Evolutionary conservation across 495 filamentous ascomycete species (phyloP).

Genomic region (Penicillium bovifimosum): DNA sequence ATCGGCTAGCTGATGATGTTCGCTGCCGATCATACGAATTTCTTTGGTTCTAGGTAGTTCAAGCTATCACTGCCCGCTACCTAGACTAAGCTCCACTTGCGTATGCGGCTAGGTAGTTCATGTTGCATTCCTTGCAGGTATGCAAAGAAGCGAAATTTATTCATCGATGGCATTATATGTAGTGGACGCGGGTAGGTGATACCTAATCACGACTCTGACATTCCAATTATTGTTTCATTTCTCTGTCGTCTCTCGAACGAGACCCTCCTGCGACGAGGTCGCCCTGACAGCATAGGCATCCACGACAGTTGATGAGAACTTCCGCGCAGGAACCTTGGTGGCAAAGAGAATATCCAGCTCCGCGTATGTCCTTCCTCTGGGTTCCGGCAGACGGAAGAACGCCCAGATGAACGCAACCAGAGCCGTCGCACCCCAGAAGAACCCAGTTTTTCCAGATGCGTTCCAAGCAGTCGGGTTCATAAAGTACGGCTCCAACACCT

Average conservation of each 20-base stretch:
- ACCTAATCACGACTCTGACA: not conserved
- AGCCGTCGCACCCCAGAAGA: slow-evolving; percentile 64
- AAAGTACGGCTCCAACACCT: slow-evolving; percentile 62
- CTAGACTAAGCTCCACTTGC: too few species aligned
- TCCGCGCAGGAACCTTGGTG: slow-evolving; percentile 49
- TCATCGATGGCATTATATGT: not conserved
- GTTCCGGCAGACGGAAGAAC: slow-evolving; percentile 66
- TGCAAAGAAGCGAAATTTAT: not conserved
- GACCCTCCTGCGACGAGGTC: slow-evolving; percentile 17
- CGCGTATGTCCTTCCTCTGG: slow-evolving; percentile 57
- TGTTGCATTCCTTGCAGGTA: too few species aligned
- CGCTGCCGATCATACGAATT: too few species aligned
- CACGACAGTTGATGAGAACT: slow-evolving; percentile 54
- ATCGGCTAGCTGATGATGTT: too few species aligned
- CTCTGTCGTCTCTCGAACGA: slow-evolving; percentile 11
- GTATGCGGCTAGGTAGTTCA: too few species aligned
- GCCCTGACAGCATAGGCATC: slow-evolving; percentile 44
- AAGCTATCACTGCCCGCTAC: too few species aligned
- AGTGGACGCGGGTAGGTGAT: too few species aligned
- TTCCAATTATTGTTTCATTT: slow-evolving; percentile 12
- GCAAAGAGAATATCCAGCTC: slow-evolving; percentile 66
- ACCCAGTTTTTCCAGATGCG: slow-evolving; percentile 60
- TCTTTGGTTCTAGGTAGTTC: too few species aligned
- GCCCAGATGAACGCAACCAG: slow-evolving; percentile 59
- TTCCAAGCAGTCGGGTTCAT: slow-evolving; percentile 64